phyloP scores from a whole-genome alignment of 2,329 filamentous ascomycete species.

The Metarhizium guizhouense region DNA sequence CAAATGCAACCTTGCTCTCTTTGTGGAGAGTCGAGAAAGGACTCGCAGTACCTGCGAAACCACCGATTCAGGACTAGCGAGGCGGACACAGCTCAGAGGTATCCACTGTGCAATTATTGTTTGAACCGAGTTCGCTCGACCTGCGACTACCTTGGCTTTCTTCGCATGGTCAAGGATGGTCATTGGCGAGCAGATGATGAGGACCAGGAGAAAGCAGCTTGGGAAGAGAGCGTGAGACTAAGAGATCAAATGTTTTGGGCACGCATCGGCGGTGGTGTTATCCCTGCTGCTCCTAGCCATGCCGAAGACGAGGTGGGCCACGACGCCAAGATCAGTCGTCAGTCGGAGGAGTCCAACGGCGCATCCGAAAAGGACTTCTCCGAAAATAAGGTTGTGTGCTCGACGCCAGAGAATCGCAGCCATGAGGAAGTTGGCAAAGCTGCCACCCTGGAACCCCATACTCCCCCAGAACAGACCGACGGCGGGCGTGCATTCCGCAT shows the following conservation, averaged over 20 bases:
- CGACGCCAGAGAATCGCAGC: slow-evolving; percentile 1
- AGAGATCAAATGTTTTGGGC: slow-evolving; percentile 98
- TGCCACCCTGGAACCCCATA: slow-evolving; percentile 9
- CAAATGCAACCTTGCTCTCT: slow-evolving; percentile 67
- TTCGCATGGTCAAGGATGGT: slow-evolving; percentile 86
- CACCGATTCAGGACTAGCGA: slow-evolving; percentile 88
- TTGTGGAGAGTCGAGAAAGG: slow-evolving; percentile 75
- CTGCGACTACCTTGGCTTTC: slow-evolving; percentile 86
- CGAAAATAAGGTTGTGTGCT: neutral
- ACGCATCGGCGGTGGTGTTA: slow-evolving; percentile 80
- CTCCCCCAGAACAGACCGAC: slow-evolving; percentile 21
- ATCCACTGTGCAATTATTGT: slow-evolving; percentile 86
- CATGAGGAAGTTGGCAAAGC: neutral
- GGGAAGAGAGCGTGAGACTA: slow-evolving; percentile 87
- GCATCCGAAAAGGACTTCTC: neutral
- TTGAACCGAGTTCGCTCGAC: slow-evolving; percentile 74
- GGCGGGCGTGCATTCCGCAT: slow-evolving; percentile 15
- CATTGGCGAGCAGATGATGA: slow-evolving; percentile 79
- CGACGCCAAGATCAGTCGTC: neutral
- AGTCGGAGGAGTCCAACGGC: neutral
- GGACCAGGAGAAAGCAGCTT: slow-evolving; percentile 77
- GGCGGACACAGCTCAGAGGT: slow-evolving; percentile 75
- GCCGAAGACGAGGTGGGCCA: neutral
- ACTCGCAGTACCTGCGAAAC: slow-evolving; percentile 62
- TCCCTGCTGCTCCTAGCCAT: slow-evolving; percentile 47